These are phyloP conservation scores for Ogataea neopini DNA, from an alignment of 805 yeast species.

Conservation along the genomic window DNA sequence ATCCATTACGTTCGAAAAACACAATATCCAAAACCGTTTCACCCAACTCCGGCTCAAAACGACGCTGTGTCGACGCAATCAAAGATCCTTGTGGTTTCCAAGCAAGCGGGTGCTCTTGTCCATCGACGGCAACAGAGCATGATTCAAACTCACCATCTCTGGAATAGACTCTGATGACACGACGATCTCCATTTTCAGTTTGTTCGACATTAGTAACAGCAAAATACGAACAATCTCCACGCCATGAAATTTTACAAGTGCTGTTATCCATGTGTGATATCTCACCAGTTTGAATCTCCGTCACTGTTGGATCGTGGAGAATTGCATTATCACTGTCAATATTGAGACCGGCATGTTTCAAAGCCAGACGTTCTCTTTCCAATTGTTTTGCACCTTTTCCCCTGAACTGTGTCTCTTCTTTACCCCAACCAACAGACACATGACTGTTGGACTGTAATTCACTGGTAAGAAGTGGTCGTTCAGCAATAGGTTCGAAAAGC, in stretches of 20 bases:
- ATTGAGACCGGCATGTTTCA: constrained; percentile 68
- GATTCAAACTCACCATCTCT: constrained; percentile 79
- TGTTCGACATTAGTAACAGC: constrained; percentile 65
- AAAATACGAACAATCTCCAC: constrained; percentile 91
- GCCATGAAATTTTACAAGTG: constrained; percentile 70
- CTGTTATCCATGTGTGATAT: constrained; percentile 55
- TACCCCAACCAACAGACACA: constrained; percentile 99
- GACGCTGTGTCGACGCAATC: constrained; percentile 80
- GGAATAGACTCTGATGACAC: constrained; percentile 80
- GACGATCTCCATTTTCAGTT: constrained; percentile 47
- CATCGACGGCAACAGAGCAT: constrained; percentile 87
- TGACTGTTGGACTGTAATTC: constrained; percentile 76
- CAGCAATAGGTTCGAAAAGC: constrained; percentile 76
- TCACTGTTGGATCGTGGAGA: constrained; percentile 86
- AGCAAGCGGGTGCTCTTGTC: constrained; percentile 67
- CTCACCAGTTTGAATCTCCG: constrained; percentile 68
- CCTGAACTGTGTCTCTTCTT: constrained; percentile 91
- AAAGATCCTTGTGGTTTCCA: constrained; percentile 94
- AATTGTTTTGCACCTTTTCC: constrained; percentile 87
- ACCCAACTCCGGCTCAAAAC: constrained; percentile 50
- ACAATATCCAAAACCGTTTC: constrained; percentile 54
- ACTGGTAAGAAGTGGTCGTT: constrained; percentile 52
- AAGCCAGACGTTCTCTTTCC: constrained; percentile 60
- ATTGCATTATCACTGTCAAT: constrained; percentile 54
- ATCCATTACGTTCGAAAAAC: constrained; percentile 91